These are phyloP conservation scores for Thelephora terrestris DNA, from an alignment of 1,284 basidiomycete genomes.

Conservation along the genomic window DNA sequence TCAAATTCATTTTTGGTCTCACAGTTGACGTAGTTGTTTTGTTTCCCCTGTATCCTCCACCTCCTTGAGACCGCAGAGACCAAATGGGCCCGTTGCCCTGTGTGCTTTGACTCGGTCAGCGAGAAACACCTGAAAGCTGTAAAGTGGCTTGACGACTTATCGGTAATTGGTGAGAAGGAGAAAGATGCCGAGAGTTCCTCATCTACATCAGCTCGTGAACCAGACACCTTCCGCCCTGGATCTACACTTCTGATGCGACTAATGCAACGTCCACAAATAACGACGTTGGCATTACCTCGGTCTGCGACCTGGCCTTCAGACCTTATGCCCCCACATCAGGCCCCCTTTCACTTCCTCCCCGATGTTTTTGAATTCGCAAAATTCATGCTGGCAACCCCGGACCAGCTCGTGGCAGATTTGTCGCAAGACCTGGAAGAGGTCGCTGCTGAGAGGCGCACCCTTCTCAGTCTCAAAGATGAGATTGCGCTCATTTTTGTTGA, in stretches of 20 bases:
- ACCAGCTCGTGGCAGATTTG: constrained; percentile 70
- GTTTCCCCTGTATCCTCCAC: constrained; percentile 87
- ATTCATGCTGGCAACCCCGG: constrained; percentile 93
- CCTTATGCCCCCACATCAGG: constrained; percentile 80
- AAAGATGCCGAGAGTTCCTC: constrained; percentile 34
- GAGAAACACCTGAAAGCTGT: constrained; percentile 90
- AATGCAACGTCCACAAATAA: constrained; percentile 88
- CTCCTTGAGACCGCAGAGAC: constrained; percentile 81
- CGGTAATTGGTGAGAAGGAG: constrained; percentile 30
- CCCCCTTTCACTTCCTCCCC: constrained; percentile 93
- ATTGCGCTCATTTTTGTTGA: constrained; percentile 76
- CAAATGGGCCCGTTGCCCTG: constrained; percentile 88
- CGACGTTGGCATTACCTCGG: constrained; percentile 89
- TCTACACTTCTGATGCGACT: constrained; percentile 76
- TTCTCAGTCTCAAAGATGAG: constrained; percentile 60
- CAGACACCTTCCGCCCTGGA: constrained; percentile 35
- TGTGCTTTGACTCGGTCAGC: constrained; percentile 91
- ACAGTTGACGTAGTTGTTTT: constrained; percentile 55
- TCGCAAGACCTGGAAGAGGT: constrained; percentile 70
- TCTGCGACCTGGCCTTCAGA: constrained; percentile 92
- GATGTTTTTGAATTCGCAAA: constrained; percentile 86
- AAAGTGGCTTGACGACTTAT: constrained; percentile 62
- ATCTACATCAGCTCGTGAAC: constrained; percentile 23
- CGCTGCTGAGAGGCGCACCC: constrained; percentile 50
- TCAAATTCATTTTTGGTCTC: constrained; percentile 3